Evolutionary conservation across 1,139 yeast species (phyloP), one percentile per base, ranked within the genome.

Genomic region (Casaregolazyma suthepensis): DNA sequence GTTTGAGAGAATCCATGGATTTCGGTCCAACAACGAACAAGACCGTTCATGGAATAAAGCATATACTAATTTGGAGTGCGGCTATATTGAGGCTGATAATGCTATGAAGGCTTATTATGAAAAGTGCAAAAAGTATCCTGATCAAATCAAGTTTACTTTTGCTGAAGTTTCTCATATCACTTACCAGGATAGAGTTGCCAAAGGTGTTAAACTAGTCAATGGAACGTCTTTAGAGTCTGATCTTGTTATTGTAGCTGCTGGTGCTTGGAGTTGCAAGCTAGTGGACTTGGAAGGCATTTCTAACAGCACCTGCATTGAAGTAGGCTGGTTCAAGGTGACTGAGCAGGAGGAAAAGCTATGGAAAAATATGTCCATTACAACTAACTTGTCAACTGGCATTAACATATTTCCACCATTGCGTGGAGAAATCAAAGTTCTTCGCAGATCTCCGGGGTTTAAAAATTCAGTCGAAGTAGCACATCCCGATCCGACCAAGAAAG

Each of bases 341-440:
- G 26, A 43, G 26, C 50, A 52, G 26, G 54, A 52, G 43, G 47
- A 44, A 20, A 20, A 43, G 43, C 29, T 31, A 40, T 52, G 54
- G 54, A 45, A 48, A 15, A 50, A 52, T 38, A 52, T 52, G 54
- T 45, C 54, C 3, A 52, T 52, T 42, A 52, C 54, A n/a, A 52
- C 54, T 7, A 52, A 52, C 46, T 35, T 52, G 13, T 52, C 54
- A 10, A 52, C 54, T 5, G 54, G 54, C 12, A 52, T 52, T 3
- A 52, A 52, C 35, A 45, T 50, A 12, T 52, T 52, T 19, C 54
- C 54, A 4, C 54, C 54, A 18, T 29, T 44, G 42, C 44, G 45
- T 10, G 54, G 54, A 10, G 52, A 49, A 38, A 29, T 52, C 46
- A 52, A 52, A 31, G 48, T 45, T 5, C 37, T 52, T 20, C 38